Percentiles rank a stretch among this genome's conserved stretches.
phyloP scores from a whole-genome alignment of 805 yeast genomes.

The Jamesozyma piceae region DNA sequence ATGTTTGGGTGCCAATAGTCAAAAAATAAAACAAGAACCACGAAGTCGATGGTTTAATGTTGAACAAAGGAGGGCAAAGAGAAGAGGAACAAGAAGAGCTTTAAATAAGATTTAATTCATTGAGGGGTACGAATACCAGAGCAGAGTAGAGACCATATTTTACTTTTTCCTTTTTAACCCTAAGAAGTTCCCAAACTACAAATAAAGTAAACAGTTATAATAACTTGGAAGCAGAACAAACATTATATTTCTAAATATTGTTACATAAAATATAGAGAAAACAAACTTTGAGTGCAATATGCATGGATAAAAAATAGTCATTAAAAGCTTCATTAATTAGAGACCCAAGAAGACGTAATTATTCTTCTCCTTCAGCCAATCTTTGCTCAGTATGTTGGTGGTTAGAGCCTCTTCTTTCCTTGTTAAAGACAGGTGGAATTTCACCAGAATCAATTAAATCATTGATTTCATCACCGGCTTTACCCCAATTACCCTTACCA shows the following conservation, averaged over 20 bases:
- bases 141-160: too few relatives aligned
- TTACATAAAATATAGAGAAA: background rate
- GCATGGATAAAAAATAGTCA: background rate
- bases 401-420: conserved; percentile 44
- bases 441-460: conserved; percentile 54
- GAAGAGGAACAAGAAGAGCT: background rate
- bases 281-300: background rate
- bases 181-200: too few relatives aligned
- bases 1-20: background rate
- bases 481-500: conserved; percentile 86
- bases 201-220: too few relatives aligned
- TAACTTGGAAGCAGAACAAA: too few relatives aligned
- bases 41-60: background rate
- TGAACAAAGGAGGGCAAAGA: background rate
- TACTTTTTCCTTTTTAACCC: too few relatives aligned
- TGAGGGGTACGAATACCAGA: too few relatives aligned
- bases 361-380: conserved; percentile 16
- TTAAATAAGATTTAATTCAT: too few relatives aligned
- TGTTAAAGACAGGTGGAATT: conserved; percentile 38
- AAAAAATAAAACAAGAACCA: background rate
- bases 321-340: background rate
- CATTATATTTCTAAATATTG: background rate
- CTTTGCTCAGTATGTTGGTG: conserved; percentile 36
- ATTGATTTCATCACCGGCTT: conserved; percentile 64
- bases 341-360: background rate